Conservation (phyloP, 192 early-diverging fungal genomes). For the Coemansia sp. region DNA sequence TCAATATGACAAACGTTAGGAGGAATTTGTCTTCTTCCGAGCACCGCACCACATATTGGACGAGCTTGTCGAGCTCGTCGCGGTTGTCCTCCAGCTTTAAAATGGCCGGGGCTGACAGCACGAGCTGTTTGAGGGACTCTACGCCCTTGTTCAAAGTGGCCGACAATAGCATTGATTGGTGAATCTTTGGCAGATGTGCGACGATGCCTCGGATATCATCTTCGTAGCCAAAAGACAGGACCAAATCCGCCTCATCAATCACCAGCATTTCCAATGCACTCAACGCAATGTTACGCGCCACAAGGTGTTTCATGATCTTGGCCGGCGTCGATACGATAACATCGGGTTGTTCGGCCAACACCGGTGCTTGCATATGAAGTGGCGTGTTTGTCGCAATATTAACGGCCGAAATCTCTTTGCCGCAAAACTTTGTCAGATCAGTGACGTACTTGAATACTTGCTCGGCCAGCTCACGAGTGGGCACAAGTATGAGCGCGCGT, state of each 20-base stretch:
- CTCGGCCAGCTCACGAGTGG: slow-evolving; percentile 92
- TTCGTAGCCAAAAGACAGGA: slow-evolving; percentile 91
- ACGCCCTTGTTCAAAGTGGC: slow-evolving; percentile 92
- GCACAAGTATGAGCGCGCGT: slow-evolving; percentile 81
- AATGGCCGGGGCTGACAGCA: slow-evolving; percentile 83
- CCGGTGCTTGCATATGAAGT: slow-evolving; percentile 58
- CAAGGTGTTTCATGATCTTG: slow-evolving; percentile 74
- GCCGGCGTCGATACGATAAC: slow-evolving; percentile 88
- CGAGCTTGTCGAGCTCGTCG: slow-evolving; percentile 58
- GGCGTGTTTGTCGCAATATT: slow-evolving; percentile 39
- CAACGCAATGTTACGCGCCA: slow-evolving; percentile 57
- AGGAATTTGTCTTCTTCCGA: slow-evolving; percentile 86
- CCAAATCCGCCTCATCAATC: slow-evolving; percentile 95
- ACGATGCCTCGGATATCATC: slow-evolving; percentile 81
- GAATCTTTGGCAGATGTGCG: slow-evolving; percentile 76
- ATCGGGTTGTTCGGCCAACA: slow-evolving; percentile 80
- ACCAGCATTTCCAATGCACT: slow-evolving; percentile 76
- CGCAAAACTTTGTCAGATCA: slow-evolving; percentile 73
- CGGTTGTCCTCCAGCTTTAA: slow-evolving; percentile 81
- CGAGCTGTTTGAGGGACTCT: slow-evolving; percentile 76
- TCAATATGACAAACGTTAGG: slow-evolving; percentile 84
- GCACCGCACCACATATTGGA: slow-evolving; percentile 77
- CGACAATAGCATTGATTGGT: slow-evolving; percentile 91
- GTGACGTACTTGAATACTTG: slow-evolving; percentile 81
- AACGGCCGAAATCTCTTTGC: slow-evolving; percentile 30